Evolutionary conservation across 225 moss, liverwort and hornwort species (phyloP), one percentile per base, ranked within the genome.

Genomic region (Pseudisothecium myosuroides): DNA sequence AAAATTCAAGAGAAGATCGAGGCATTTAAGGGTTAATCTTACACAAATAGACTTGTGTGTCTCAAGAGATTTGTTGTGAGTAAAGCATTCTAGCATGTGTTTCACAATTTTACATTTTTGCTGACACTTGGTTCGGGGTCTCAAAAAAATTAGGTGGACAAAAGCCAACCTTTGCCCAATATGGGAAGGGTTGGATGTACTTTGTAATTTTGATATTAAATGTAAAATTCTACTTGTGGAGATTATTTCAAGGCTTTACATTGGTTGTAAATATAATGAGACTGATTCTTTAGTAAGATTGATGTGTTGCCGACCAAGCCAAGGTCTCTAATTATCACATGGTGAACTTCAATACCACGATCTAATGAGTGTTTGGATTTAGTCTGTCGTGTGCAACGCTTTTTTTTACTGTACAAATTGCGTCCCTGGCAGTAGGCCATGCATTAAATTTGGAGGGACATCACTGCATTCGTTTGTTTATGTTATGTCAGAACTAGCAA

Each of bases 321-420:
- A 47, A 74, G 17, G 45, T 17, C 9, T 43, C 5, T 27, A 31
- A 47, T 17, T 18, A 19, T 6, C 4, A 74, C 6, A 74, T 47
- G 11, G 31, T 74, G 7, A 74, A 47, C 47, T 31, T 73, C 16
- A 6, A 31, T 74, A 18, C 18, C 0, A 74, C 7, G 3, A 29
- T 74, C 6, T 11, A 47, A 74, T 11, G 7, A 6, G 18, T 10
- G 3, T 72, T 43, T 27, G 27, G 6, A 71, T 27, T 9, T 27
- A 26, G 43, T 43, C 0, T 43, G 1, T 28, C 0, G 0, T 10
- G 1, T 6, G 1, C n/a, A n/a, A n/a, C n/a, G n/a, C n/a, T n/a
- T n/a, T n/a, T n/a, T n/a, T n/a, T n/a, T n/a, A n/a, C n/a, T n/a
- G n/a, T n/a, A n/a, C n/a, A n/a, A n/a, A n/a, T n/a, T n/a, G n/a